Evolutionary conservation across 768 basidiomycete species (phyloP), one percentile per base, ranked within the genome.

Genomic region (Atractiella rhizophila): DNA sequence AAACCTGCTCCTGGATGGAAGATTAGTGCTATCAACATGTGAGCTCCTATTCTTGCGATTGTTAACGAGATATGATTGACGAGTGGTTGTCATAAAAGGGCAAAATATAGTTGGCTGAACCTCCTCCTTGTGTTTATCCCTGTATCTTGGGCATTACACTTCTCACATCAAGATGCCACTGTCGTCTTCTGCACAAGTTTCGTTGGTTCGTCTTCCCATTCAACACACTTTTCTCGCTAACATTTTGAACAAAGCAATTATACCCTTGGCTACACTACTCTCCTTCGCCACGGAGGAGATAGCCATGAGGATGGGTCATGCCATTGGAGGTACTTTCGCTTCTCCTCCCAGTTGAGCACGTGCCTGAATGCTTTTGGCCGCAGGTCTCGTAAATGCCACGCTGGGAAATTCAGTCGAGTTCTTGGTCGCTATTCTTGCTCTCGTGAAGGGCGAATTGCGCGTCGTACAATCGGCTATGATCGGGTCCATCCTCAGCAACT

Each of bases 231-330:
- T 23, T 26, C 16, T 16, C 29, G 3, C 9, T 35, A 29, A n/a
- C 79, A 76, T 75, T 52, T 70, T 71, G 1, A 79, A 82, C 54
- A 58, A 79, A 33, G 70, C 80, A 5, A 82, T 83, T 41, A 67
- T 83, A 44, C 80, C 80, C 6, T 63, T 82, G 4, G 79, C 80
- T 28, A 78, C 79, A 61, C 59, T 81, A 5, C 64, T 82, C 2
- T 73, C 71, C 1, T 81, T 80, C 52, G 77, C 78, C 1, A 85
- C 80, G 0, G 80, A 85, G 44, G 78, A 85, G 48, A 49, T 85
- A 15, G 76, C 81, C 3, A 52, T 80, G 41, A 70, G 79, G 26
- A 71, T 83, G 1, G 81, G 81, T 20, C 42, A 53, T 16, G 40
- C 44, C 1, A n/a, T 47, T 5, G 43, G 44, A 4, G 37, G 41